Evolutionary conservation across 2,329 filamentous ascomycete species (phyloP), one percentile per base, ranked within the genome.

Genomic region (Fusarium duplospermum): DNA sequence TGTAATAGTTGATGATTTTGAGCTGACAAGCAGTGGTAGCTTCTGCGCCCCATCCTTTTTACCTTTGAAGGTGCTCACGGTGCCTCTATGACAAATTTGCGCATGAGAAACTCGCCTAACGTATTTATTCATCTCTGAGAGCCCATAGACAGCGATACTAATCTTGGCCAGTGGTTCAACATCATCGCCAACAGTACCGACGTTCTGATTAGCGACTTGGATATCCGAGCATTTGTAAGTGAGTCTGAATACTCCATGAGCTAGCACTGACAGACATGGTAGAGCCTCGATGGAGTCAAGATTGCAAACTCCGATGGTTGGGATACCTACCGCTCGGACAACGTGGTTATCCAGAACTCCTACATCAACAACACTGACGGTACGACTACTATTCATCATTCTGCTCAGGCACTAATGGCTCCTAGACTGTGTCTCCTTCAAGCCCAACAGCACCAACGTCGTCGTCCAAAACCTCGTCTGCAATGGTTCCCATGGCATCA

Each of bases 401-500:
- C 18, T n/a, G 16, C n/a, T 0, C 4, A 38, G 33, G 1, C 2
- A 14, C 47, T 73, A 0, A 69, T 16, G 11, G 4, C 1, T 13
- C 7, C 0, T 27, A 78, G 89, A 94, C 79, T 94, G 92, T 69
- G 90, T 94, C 14, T 91, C 91, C 1, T 93, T 94, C 86, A 94
- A 94, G 81, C 92, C 92, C 20, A 94, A 93, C 80, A 91, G 88
- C 75, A 93, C 91, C 50, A 87, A 93, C 72, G 89, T 93, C 9
- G 80, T 93, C 5, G 88, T 93, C 6, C 91, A 93, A 79, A 90
- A 91, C 70, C 82, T 94, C 5, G 82, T 85, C 68, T 94, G 92
- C 82, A 92, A 91, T 76, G 91, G 91, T 36, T 93, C 90, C 4
- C 92, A 94, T 77, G 92, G 92, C 42, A 93, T 94, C 73, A 91